Conservation (phyloP, 306 rosid genomes). For the Clitoria ternatea region DNA sequence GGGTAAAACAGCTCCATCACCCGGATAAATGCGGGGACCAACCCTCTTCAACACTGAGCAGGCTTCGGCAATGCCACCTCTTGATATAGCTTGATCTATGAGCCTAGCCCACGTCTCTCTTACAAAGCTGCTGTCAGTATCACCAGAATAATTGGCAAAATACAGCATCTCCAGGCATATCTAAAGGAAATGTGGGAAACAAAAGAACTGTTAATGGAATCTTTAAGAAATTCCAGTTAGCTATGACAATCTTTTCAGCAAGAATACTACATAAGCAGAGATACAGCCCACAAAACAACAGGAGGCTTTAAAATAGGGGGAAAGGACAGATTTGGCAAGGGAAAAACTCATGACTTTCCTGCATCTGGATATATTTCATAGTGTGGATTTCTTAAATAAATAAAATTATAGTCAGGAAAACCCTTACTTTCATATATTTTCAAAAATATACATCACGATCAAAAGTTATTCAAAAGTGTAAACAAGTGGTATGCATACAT, state of each 20-base stretch:
- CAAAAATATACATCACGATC: too few species aligned
- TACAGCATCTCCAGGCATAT: slow-evolving; percentile 89
- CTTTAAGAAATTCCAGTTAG: neutral
- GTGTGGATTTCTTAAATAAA: neutral
- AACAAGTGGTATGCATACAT: too few species aligned
- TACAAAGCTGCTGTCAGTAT: slow-evolving; percentile 70
- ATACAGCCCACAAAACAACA: neutral
- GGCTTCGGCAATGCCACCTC: slow-evolving; percentile 94
- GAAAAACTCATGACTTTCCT: neutral
- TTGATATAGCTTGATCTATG: slow-evolving; percentile 84
- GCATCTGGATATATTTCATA: neutral
- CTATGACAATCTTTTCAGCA: neutral
- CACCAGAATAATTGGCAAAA: slow-evolving; percentile 92
- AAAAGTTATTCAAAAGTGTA: too few species aligned
- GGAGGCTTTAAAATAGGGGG: neutral
- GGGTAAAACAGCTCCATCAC: slow-evolving; percentile 83
- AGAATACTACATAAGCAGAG: slow-evolving; percentile 6
- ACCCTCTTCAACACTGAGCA: slow-evolving; percentile 89
- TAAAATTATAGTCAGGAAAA: too few species aligned
- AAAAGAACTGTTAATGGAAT: slow-evolving; percentile 11
- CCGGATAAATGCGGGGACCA: slow-evolving; percentile 93
- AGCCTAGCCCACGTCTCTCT: slow-evolving; percentile 97
- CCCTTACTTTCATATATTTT: too few species aligned
- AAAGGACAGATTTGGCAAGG: neutral
- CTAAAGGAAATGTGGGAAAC: slow-evolving; percentile 45